These are phyloP conservation scores for Hapsidospora chrysogenum DNA, from an alignment of 495 filamentous ascomycete genomes.

Conservation along the genomic window DNA sequence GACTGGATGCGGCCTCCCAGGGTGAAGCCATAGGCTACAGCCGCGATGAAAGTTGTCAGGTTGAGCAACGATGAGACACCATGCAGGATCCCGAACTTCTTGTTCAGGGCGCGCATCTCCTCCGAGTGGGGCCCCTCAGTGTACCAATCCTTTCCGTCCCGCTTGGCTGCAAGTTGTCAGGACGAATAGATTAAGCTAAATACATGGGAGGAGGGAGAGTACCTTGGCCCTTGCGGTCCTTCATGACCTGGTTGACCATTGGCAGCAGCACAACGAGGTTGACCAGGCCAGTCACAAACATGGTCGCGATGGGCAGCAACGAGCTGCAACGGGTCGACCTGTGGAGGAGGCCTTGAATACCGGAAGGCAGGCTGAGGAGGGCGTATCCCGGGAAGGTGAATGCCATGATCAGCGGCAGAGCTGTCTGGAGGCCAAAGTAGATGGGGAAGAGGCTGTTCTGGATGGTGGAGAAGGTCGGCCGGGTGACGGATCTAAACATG, in stretches of 20 bases:
- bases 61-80: constrained; percentile 63
- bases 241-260: constrained; percentile 53
- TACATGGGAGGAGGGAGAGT: constrained; percentile 8
- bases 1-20: constrained; percentile 39
- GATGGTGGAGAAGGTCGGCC: constrained; percentile 63
- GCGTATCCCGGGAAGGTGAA: constrained; percentile 54
- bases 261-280: constrained; percentile 59
- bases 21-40: constrained; percentile 55
- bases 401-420: constrained; percentile 53
- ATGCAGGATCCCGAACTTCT: constrained; percentile 61
- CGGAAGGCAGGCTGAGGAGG: constrained; percentile 14
- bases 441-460: constrained; percentile 68
- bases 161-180: constrained; percentile 16
- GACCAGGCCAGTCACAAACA: constrained; percentile 42
- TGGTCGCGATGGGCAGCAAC: constrained; percentile 45
- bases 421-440: constrained; percentile 72
- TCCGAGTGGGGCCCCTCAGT: constrained; percentile 57
- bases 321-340: constrained; percentile 38
- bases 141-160: constrained; percentile 70
- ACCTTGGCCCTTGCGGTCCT: constrained; percentile 61
- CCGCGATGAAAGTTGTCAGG: constrained; percentile 45
- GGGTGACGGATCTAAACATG: constrained; percentile 55
- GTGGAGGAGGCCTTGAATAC: constrained; percentile 38
- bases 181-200: neutral
- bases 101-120: constrained; percentile 72